Conservation (phyloP, 2,329 filamentous ascomycete species). For the Achaetomium macrosporum region DNA sequence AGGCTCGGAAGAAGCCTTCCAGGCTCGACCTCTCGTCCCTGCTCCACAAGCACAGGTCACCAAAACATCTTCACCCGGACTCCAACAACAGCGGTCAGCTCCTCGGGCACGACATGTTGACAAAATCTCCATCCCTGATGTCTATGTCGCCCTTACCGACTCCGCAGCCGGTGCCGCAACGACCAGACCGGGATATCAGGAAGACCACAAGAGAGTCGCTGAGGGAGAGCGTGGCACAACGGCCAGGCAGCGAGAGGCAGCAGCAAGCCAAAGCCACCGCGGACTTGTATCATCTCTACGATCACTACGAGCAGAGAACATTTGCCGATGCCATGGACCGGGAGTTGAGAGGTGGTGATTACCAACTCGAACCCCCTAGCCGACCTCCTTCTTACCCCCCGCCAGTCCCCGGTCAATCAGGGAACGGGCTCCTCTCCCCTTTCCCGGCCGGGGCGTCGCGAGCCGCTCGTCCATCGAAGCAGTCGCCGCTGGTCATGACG, state of each 20-base stretch:
- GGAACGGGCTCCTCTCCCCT: conserved; percentile 17
- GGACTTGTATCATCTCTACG: conserved; percentile 47
- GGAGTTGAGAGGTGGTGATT: conserved; percentile 14
- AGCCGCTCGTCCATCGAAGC: conserved; percentile 11
- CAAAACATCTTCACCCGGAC: conserved; percentile 30
- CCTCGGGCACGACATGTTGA: conserved; percentile 34
- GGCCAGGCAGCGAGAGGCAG: not conserved
- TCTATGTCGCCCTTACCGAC: conserved; percentile 32
- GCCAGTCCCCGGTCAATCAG: conserved; percentile 10
- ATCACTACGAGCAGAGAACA: conserved; percentile 54
- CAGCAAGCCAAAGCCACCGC: conserved; percentile 28
- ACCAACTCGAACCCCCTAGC: conserved; percentile 3
- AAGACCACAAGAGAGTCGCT: conserved; percentile 35
- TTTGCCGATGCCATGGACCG: conserved; percentile 38
- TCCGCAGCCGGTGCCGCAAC: conserved; percentile 26
- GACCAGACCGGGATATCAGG: conserved; percentile 27
- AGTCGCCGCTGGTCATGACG: conserved; percentile 12
- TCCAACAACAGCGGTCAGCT: conserved; percentile 26
- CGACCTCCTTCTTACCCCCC: conserved; percentile 12
- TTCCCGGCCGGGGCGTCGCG: conserved; percentile 11
- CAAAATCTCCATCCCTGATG: conserved; percentile 39
- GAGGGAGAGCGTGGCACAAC: conserved; percentile 9
- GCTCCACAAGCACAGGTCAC: conserved; percentile 30
- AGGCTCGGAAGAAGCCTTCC: conserved; percentile 38
- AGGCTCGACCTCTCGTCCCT: conserved; percentile 45